Evolutionary conservation across 768 basidiomycete species (phyloP), one percentile per base, ranked within the genome.

Genomic region (Russula virescens): DNA sequence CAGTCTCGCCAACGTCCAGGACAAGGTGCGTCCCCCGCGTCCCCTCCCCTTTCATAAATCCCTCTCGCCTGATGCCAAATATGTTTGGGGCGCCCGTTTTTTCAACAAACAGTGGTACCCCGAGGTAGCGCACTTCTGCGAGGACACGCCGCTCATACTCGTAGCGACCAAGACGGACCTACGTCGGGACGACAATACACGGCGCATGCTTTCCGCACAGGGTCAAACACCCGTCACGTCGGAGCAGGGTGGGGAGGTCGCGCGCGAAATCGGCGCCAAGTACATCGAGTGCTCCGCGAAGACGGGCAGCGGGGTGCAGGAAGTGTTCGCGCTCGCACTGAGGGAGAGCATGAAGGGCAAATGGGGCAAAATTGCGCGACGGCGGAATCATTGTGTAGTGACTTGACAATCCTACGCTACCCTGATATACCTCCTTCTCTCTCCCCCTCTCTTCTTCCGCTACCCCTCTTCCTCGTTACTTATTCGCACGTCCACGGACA

Each of bases 261-360:
- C 96, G 26, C 85, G 85, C 70, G 91, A 95, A 70, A 98, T 99
- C 55, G 94, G 94, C 26, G 94, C 94, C 19, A 82, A 85, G 73
- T 99, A 98, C 73, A 80, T 88, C 64, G 96, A 99, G 74, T 98
- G 97, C 75, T 91, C 88, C 38, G 91, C 95, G 50, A 98, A 96
- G 78, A 87, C 85, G n/a, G 92, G 94, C 5, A 78, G 76, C 18
- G 93, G 93, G 52, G 92, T 98, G 48, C 86, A 91, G 66, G 93
- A 95, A 50, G 95, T 98, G 42, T 98, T 99, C 73, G 80, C 86
- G 45, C 81, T 88, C 16, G 97, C 97, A 7, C 76, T 98, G 63
- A 84, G 83, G 73, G 94, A 98, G 78, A 92, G 92, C 70, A 81
- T 98, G 84, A 87, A 81, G 67, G 84, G 88, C 21, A 79, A 82